Percentiles rank a stretch among this genome's conserved stretches.
Evolutionary conservation across 2,329 filamentous ascomycete genomes (phyloP).

Genomic region (Fusarium sp.): DNA sequence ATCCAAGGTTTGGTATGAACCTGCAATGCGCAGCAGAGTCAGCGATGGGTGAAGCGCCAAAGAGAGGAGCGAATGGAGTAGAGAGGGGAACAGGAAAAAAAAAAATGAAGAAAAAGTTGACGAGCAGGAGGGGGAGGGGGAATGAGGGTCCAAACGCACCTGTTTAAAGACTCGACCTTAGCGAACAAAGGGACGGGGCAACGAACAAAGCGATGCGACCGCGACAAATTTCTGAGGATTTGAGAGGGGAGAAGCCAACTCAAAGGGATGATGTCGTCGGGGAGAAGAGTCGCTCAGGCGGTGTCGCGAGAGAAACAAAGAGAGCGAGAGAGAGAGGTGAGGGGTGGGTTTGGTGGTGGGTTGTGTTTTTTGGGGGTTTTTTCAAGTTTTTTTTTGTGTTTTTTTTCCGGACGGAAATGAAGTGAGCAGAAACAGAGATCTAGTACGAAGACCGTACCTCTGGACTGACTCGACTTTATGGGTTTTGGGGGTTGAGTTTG

Average conservation of each 20-base stretch:
- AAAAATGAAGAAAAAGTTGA: constrained; percentile 9
- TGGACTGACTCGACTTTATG: constrained; percentile 62
- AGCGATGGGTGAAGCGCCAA: constrained; percentile 30
- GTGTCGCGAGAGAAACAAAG: constrained; percentile 47
- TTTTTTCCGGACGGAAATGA: constrained; percentile 63
- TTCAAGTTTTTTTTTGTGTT: constrained; percentile 72
- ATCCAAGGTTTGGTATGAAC: constrained; percentile 31
- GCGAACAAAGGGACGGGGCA: constrained; percentile 47
- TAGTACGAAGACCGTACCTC: constrained; percentile 70
- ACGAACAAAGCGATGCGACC: constrained; percentile 47
- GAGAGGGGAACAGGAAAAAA: background rate
- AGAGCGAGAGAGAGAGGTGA: constrained; percentile 18
- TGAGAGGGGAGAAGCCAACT: constrained; percentile 40
- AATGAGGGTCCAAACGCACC: constrained; percentile 27
- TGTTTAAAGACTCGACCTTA: constrained; percentile 37
- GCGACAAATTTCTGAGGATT: constrained; percentile 36
- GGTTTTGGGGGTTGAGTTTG: constrained; percentile 56
- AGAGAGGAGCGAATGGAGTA: constrained; percentile 8
- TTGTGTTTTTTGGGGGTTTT: constrained; percentile 64
- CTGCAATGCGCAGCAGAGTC: constrained; percentile 28
- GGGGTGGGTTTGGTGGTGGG: constrained; percentile 39
- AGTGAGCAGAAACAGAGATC: constrained; percentile 70
- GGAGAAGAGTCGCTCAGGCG: constrained; percentile 42
- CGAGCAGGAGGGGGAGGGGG: constrained; percentile 20
- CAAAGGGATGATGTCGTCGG: constrained; percentile 39